Base-by-base conservation (phyloP, 2,329 filamentous ascomycete genomes). In the Colletotrichum sp. region DNA sequence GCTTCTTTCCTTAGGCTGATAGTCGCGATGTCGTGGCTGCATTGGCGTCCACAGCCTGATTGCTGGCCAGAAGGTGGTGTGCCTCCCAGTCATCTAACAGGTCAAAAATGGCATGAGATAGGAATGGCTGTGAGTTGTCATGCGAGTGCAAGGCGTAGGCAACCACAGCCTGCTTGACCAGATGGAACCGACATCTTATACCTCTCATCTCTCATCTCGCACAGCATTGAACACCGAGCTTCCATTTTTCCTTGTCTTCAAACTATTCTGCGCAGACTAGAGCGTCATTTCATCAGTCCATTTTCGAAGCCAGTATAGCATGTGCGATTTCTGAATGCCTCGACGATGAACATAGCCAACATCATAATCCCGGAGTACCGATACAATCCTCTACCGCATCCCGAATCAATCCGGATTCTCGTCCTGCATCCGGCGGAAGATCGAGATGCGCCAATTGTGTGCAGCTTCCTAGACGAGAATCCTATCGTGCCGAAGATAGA, bases 241-340 rank as follows among this genome's bases (percentile, higher is more conserved):
- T 26, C 24, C 24, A 26, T 26, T 26, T 5, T 26, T 26, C 4
- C 24, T 26, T 26, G 24, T 26, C 26, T 26, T 26, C 26, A 26
- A 5, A 26, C 2, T 26, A 6, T 26, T 26, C 4, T 26, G 6
- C 6, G 36, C 36, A 16, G 36, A 5, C 36, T 18, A 7, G 1
- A 43, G 36, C 8, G 36, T 43, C 7, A 0, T 43, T 5, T 18
- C 2, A 9, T 43, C 36, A 9, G 8, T 18, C 36, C 39, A 43
- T 43, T 8, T 0, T 43, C 8, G 4, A 18, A 9, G 4, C 5
- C 8, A 5, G 0, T 43, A 1, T 5, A 0, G 24, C 14, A 10
- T 3, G 39, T 6, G 39, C 39, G 8, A 5, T 43, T 0, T 5
- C 0, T 0, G 4, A 43, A 10, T 0, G 2, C 0, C 39, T 43